Evolutionary conservation across 441 rosid genomes (phyloP).

Genomic region (Raphanus hybrid): DNA sequence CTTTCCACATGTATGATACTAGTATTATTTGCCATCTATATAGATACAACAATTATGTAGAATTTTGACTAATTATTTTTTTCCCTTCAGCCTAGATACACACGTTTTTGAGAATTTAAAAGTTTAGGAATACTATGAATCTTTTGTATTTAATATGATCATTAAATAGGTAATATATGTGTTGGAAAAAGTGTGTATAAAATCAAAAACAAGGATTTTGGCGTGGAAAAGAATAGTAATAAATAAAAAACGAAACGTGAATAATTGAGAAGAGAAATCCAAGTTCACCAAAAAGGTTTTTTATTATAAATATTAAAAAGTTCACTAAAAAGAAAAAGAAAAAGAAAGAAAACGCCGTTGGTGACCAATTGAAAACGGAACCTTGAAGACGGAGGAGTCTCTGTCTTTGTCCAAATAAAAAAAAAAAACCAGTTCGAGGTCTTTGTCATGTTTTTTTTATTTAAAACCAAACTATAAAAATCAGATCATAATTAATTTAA

Average conservation of each 20-base stretch:
- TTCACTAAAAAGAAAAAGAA: not conserved
- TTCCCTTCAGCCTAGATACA: conserved; percentile 18
- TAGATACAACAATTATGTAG: not conserved
- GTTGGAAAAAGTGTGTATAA: conserved; percentile 12
- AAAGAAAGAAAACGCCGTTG: conserved; percentile 38
- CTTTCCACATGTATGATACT: conserved; percentile 1
- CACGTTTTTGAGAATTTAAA: conserved; percentile 22
- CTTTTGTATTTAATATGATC: conserved; percentile 20
- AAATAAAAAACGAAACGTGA: not conserved
- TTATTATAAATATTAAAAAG: conserved; percentile 3
- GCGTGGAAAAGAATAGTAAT: conserved; percentile 7
- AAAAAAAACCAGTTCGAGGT: conserved; percentile 28
- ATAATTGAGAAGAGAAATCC: not conserved
- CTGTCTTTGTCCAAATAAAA: conserved; percentile 31
- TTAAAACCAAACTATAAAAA: not conserved
- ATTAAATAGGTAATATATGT: conserved; percentile 1
- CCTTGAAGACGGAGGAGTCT: conserved; percentile 40
- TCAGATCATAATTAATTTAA: not conserved
- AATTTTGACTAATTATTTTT: conserved; percentile 10
- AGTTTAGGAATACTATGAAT: conserved; percentile 7
- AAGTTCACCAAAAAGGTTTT: conserved; percentile 21
- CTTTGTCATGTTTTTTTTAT: conserved; percentile 36
- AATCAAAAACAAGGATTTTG: conserved; percentile 14
- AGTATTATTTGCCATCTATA: conserved; percentile 7
- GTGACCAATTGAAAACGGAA: conserved; percentile 43